These are phyloP conservation scores for Westerdykella ornata DNA, from an alignment of 2,329 filamentous ascomycete genomes.

Conservation along the genomic window DNA sequence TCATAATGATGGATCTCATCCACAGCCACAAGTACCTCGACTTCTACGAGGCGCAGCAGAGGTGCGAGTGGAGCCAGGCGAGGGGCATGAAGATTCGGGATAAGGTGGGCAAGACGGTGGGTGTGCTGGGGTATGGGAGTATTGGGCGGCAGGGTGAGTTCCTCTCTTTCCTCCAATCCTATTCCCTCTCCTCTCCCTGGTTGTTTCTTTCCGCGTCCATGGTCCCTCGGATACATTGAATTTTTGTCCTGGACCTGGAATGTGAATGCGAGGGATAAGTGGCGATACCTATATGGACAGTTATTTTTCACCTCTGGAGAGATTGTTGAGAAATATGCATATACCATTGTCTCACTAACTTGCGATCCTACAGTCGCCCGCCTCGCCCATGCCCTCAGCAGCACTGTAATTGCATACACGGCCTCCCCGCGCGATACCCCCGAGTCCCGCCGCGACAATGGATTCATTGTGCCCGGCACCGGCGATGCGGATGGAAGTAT, in stretches of 20 bases:
- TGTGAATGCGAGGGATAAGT: neutral
- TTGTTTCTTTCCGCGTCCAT: neutral
- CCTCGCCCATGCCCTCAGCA: slow-evolving; percentile 59
- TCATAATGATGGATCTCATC: slow-evolving; percentile 56
- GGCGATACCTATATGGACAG: neutral
- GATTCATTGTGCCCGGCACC: slow-evolving; percentile 63
- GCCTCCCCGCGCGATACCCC: slow-evolving; percentile 61
- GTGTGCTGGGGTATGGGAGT: slow-evolving; percentile 56
- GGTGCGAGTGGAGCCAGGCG: slow-evolving; percentile 46
- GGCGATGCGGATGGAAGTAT: slow-evolving; percentile 53
- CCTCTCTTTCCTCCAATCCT: neutral
- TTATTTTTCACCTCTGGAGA: too few species aligned
- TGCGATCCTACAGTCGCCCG: slow-evolving; percentile 42
- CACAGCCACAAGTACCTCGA: slow-evolving; percentile 49
- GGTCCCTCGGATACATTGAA: neutral
- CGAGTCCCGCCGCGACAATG: slow-evolving; percentile 56
- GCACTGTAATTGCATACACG: slow-evolving; percentile 69
- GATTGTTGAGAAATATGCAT: too few species aligned
- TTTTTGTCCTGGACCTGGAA: neutral
- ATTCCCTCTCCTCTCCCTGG: neutral
- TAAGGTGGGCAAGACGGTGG: slow-evolving; percentile 52
- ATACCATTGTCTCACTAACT: slow-evolving; percentile 3
- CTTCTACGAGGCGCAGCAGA: slow-evolving; percentile 53
- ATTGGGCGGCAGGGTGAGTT: slow-evolving; percentile 54
- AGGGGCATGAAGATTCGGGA: slow-evolving; percentile 43